Evolutionary conservation across 2,329 filamentous ascomycete genomes (phyloP).

Genomic region (Chalara sp.): DNA sequence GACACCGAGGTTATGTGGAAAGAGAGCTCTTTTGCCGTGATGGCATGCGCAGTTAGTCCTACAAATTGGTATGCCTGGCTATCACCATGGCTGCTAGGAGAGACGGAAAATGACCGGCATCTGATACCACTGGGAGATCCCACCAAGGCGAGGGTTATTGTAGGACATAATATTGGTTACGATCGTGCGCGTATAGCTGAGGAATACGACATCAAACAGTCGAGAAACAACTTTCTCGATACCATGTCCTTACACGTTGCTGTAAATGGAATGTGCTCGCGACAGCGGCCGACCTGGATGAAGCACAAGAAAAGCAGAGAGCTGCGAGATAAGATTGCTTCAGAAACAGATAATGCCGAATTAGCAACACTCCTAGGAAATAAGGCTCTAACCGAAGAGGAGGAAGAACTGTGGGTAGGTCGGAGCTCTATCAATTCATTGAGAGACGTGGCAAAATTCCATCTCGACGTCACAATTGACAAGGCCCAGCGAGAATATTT

Average conservation of each 20-base stretch:
- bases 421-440: conserved; percentile 93
- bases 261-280: conserved; percentile 97
- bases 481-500: conserved; percentile 85
- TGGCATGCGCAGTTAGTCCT: conserved; percentile 89
- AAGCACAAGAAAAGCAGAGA: conserved; percentile 90
- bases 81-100: conserved; percentile 86
- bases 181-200: conserved; percentile 83
- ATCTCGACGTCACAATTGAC: conserved; percentile 85
- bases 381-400: conserved; percentile 65
- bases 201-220: conserved; percentile 80
- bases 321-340: conserved; percentile 70
- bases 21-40: conserved; percentile 84
- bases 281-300: conserved; percentile 95
- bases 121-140: conserved; percentile 83
- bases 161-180: conserved; percentile 95
- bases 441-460: conserved; percentile 92
- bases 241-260: conserved; percentile 98
- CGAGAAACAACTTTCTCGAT: conserved; percentile 81
- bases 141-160: conserved; percentile 64
- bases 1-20: conserved; percentile 98
- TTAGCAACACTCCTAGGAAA: conserved; percentile 64
- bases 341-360: conserved; percentile 63
- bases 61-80: conserved; percentile 97
- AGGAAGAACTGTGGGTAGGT: conserved; percentile 93
- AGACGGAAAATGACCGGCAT: conserved; percentile 71